Percentiles rank a stretch among this genome's conserved stretches.
Evolutionary conservation across 495 filamentous ascomycete species (phyloP).

Genomic region (Thermothielavioides terrestris): DNA sequence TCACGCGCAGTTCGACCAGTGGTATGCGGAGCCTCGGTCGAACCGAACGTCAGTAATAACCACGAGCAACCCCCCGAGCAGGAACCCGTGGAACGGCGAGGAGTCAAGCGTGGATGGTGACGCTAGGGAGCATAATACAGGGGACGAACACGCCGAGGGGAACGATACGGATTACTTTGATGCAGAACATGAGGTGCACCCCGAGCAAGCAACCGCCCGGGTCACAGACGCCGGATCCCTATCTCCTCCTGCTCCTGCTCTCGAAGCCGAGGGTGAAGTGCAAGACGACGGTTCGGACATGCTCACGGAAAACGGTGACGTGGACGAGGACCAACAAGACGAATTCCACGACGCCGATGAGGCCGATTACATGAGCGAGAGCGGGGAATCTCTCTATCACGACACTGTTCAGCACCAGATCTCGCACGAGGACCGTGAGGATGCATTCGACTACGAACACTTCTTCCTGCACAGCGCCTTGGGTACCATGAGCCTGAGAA

Average conservation of each 20-base stretch:
- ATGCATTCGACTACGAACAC: constrained; percentile 95
- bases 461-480: constrained; percentile 89
- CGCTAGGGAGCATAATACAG: background rate
- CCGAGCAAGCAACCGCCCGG: too few relatives aligned
- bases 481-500: constrained; percentile 52
- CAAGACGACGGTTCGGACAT: constrained; percentile 28
- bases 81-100: constrained; percentile 31
- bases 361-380: constrained; percentile 37
- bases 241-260: background rate
- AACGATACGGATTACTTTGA: constrained; percentile 18
- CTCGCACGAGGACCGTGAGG: constrained; percentile 86
- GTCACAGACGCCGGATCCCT: constrained; percentile 5
- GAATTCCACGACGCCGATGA: constrained; percentile 23
- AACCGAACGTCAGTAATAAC: constrained; percentile 18
- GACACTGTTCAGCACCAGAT: constrained; percentile 44
- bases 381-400: constrained; percentile 49
- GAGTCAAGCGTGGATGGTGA: constrained; percentile 25
- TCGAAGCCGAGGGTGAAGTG: background rate
- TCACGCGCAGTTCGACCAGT: constrained; percentile 57
- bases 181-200: constrained; percentile 3
- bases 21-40: constrained; percentile 50
- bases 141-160: constrained; percentile 6
- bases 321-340: constrained; percentile 12
- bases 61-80: constrained; percentile 8
- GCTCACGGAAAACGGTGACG: constrained; percentile 30